Evolutionary conservation across 257 asterid genomes (phyloP), one percentile per base, ranked within the genome.

Genomic region (Primulina huaijiensis): DNA sequence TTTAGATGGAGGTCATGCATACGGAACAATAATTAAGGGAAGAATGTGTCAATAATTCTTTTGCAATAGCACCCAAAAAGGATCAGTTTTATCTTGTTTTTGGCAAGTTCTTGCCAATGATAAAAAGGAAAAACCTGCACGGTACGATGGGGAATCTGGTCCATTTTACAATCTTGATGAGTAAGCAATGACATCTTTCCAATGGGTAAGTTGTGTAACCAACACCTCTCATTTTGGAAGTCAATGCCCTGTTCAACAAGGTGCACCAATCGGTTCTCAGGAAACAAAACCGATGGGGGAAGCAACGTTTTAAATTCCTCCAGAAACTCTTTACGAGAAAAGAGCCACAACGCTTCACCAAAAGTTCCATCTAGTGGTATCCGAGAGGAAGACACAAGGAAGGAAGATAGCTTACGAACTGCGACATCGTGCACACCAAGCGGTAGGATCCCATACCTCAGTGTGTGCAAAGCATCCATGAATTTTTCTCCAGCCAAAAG

Each of bases 241-340:
- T 81, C 87, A 67, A 90, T 90, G 65, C 95, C 95, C 80, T 90
- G 95, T 76, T 90, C 97, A 73, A 90, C 86, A 67, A 90, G 94
- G 72, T 86, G 90, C 72, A 86, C 74, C 85, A 90, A 80, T 78
- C 94, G 86, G 35, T 81, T 80, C 58, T 88, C 94, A 10, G 87
- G 92, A 67, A 90, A 81, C 73, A 86, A 75, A 68, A 90, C 83
- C 31, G 90, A 33, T 17, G 96, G 85, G 16, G 97, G 97, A 79
- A 88, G 88, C 81, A 90, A 53, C 74, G 69, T 81, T 60, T 82
- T 89, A 82, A 90, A 75, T 77, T 86, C 87, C 71, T 78, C 90
- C 76, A 90, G 86, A 67, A 90, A 72, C 40, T 75, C 79, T 74
- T 76, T 74, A 60, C 87, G 88, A 60, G 89, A 69, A 73, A 79